These are phyloP conservation scores for Apostasia shenzhenica DNA, from an alignment of 106 monocot species.

Conservation along the genomic window DNA sequence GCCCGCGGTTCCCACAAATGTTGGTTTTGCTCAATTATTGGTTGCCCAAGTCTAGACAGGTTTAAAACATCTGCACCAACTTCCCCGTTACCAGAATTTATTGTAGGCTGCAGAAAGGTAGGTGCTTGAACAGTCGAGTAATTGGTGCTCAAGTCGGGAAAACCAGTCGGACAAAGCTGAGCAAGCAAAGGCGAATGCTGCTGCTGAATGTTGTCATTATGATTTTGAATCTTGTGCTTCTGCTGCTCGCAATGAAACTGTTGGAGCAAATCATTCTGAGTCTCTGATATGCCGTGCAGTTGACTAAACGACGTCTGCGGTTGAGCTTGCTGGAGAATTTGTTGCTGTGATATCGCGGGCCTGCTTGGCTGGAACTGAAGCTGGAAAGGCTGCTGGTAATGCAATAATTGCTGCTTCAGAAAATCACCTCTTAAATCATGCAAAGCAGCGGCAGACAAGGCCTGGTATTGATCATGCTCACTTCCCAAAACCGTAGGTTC, in stretches of 20 bases:
- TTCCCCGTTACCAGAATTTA: conserved; percentile 15
- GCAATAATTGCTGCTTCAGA: conserved; percentile 43
- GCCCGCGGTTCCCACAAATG: conserved; percentile 25
- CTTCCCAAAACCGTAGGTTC: conserved; percentile 37
- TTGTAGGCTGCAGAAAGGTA: conserved; percentile 14
- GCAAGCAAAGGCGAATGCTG: conserved; percentile 26
- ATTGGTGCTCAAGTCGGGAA: conserved; percentile 20
- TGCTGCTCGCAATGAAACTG: conserved; percentile 28
- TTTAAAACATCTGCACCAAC: conserved; percentile 15
- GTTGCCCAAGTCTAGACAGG: conserved; percentile 17
- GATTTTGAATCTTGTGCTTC: conserved; percentile 20
- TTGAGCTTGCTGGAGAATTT: conserved; percentile 28
- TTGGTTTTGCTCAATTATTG: conserved; percentile 21
- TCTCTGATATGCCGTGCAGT: conserved; percentile 25
- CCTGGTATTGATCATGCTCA: conserved; percentile 54
- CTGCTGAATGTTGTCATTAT: conserved; percentile 18
- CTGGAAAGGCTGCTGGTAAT: conserved; percentile 42
- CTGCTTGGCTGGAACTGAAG: conserved; percentile 30
- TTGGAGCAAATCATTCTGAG: conserved; percentile 17
- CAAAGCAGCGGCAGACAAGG: conserved; percentile 58
- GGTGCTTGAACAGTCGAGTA: conserved; percentile 14
- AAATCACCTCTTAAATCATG: conserved; percentile 46
- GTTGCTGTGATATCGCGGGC: conserved; percentile 29
- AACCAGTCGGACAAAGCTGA: conserved; percentile 19
- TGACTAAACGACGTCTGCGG: conserved; percentile 20